A percentile compares a stretch with the other conserved stretches of the same genome.
These are phyloP conservation scores for Arabis alpina DNA, from an alignment of 345 rosid genomes.

Conservation along the genomic window DNA sequence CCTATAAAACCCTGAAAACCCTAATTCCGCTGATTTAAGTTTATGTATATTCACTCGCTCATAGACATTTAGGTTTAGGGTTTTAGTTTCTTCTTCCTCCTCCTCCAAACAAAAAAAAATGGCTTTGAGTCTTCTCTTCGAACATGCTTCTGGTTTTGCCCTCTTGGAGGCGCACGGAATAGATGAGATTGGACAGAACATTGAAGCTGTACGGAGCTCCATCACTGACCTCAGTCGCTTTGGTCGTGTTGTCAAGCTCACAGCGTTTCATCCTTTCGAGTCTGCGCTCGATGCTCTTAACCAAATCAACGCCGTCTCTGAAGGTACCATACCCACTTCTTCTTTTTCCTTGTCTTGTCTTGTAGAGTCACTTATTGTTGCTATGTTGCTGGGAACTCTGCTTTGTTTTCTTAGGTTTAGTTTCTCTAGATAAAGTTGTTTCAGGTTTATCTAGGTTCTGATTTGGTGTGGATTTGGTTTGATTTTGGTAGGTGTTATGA, in stretches of 20 bases:
- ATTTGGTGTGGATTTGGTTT: neutral
- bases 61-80: constrained; percentile 26
- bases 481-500: constrained; percentile 60
- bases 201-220: constrained; percentile 80
- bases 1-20: constrained; percentile 32
- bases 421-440: too few relatives aligned
- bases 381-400: neutral
- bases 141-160: constrained; percentile 75
- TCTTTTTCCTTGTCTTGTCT: neutral
- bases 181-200: constrained; percentile 85
- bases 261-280: constrained; percentile 71
- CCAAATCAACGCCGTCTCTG: constrained; percentile 84
- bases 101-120: constrained; percentile 35
- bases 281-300: constrained; percentile 84
- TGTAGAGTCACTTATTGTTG: neutral
- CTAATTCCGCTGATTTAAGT: neutral
- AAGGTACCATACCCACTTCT: constrained; percentile 50
- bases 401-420: too few relatives aligned
- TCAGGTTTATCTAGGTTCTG: too few relatives aligned
- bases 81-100: constrained; percentile 32
- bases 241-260: constrained; percentile 82
- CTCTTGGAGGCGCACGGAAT: constrained; percentile 68
- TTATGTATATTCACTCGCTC: neutral
- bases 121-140: constrained; percentile 65
- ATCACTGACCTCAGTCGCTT: constrained; percentile 74